These are phyloP conservation scores for Tylopilus sp. DNA, from an alignment of 768 basidiomycete species.

Conservation along the genomic window DNA sequence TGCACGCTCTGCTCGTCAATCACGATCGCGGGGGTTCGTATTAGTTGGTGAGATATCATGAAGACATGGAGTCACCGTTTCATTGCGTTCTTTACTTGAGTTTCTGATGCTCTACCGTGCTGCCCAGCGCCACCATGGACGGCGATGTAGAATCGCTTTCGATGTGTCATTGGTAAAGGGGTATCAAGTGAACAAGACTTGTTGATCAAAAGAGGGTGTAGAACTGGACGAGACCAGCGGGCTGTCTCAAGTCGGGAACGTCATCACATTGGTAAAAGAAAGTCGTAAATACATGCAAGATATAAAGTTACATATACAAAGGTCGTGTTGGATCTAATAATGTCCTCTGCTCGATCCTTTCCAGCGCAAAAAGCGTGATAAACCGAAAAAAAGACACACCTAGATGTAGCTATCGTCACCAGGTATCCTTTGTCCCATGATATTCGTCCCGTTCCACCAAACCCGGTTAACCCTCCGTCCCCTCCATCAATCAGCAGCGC, in stretches of 20 bases:
- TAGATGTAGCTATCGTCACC: neutral
- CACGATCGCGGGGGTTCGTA: neutral
- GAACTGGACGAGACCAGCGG: neutral
- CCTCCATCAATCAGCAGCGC: constrained; percentile 9
- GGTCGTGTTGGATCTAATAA: neutral
- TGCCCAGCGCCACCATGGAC: constrained; percentile 79
- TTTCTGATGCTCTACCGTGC: constrained; percentile 49
- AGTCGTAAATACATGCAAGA: constrained; percentile 23
- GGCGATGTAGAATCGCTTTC: constrained; percentile 42
- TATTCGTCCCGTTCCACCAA: neutral
- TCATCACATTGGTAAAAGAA: constrained; percentile 17
- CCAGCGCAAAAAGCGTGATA: constrained; percentile 2
- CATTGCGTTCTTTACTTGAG: constrained; percentile 52
- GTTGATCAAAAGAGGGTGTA: too few species aligned
- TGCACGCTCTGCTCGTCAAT: constrained; percentile 69
- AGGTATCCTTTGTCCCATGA: neutral
- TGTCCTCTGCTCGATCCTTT: neutral
- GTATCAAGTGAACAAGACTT: too few species aligned
- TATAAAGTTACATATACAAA: constrained; percentile 17
- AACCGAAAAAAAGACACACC: constrained; percentile 16
- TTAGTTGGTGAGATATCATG: neutral
- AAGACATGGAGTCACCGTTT: constrained; percentile 42
- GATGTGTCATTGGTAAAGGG: constrained; percentile 2
- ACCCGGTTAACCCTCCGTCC: neutral
- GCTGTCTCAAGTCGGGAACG: constrained; percentile 11